Percentiles rank a stretch among this genome's conserved stretches.
Conservation (phyloP, 163 green algal species). For the Coccomyxa subellipsoidea region DNA sequence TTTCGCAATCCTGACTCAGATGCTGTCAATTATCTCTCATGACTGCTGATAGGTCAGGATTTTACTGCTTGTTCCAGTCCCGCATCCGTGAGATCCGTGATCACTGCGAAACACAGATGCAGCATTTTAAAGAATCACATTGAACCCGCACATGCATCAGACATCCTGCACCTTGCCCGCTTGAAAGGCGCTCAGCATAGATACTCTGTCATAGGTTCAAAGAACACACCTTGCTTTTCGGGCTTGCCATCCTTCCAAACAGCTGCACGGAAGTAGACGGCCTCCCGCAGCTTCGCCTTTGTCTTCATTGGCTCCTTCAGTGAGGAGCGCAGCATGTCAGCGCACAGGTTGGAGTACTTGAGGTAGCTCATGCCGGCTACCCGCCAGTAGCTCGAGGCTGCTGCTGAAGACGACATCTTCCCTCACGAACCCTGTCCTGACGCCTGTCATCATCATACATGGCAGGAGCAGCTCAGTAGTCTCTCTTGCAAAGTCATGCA, state of each 20-base stretch:
- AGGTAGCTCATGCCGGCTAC: conserved; percentile 88
- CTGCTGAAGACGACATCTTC: conserved; percentile 55
- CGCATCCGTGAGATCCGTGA: not conserved
- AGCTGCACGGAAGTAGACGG: conserved; percentile 74
- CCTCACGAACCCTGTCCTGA: not conserved
- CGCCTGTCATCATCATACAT: not conserved
- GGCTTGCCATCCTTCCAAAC: conserved; percentile 77
- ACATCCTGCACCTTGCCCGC: not conserved
- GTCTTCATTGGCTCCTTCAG: conserved; percentile 85
- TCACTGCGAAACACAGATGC: not conserved
- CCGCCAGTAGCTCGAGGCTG: conserved; percentile 75
- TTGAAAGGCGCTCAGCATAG: too few species aligned
- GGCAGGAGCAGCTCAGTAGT: not conserved
- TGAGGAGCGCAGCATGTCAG: conserved; percentile 81
- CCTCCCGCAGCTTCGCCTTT: conserved; percentile 70
- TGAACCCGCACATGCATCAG: not conserved
- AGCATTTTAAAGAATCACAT: not conserved
- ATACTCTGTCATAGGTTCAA: too few species aligned
- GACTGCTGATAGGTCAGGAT: not conserved
- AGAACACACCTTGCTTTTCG: conserved; percentile 31
- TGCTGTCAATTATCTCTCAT: too few species aligned
- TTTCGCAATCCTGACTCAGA: too few species aligned
- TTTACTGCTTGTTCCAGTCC: not conserved
- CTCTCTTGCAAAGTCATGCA: too few species aligned
- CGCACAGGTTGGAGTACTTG: conserved; percentile 50